Evolutionary conservation across 2,329 filamentous ascomycete genomes (phyloP).

Genomic region (Verticillium nubilum): DNA sequence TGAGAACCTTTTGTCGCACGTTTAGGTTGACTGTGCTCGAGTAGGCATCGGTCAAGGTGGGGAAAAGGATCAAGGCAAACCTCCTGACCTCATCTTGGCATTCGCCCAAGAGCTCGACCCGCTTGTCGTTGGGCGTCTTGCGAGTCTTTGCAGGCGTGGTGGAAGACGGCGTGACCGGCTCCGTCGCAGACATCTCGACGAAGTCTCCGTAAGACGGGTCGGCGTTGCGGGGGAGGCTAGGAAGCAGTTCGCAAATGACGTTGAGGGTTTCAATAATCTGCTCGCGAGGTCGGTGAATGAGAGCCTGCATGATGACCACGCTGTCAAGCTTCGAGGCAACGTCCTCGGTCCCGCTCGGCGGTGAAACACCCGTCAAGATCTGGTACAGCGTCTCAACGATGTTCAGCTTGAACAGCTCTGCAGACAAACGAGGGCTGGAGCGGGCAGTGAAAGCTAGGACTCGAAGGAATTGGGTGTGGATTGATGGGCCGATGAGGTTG

Average conservation of each 20-base stretch:
- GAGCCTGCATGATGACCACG: constrained; percentile 96
- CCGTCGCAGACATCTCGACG: constrained; percentile 34
- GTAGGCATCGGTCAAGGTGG: constrained; percentile 92
- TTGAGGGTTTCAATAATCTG: constrained; percentile 97
- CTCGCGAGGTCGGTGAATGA: constrained; percentile 91
- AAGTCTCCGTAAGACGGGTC: constrained; percentile 36
- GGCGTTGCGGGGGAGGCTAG: constrained; percentile 58
- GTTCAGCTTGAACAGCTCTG: constrained; percentile 91
- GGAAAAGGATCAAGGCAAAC: constrained; percentile 88
- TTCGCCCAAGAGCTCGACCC: constrained; percentile 72
- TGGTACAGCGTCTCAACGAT: constrained; percentile 97
- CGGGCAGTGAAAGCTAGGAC: constrained; percentile 87
- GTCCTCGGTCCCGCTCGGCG: constrained; percentile 72
- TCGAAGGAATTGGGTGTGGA: constrained; percentile 93
- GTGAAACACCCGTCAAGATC: constrained; percentile 92
- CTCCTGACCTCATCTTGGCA: constrained; percentile 84
- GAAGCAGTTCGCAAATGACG: constrained; percentile 91
- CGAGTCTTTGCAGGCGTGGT: constrained; percentile 30
- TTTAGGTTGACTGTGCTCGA: constrained; percentile 95
- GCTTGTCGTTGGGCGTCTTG: constrained; percentile 68
- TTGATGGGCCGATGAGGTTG: constrained; percentile 87
- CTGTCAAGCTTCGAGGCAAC: constrained; percentile 86
- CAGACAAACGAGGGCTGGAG: constrained; percentile 79
- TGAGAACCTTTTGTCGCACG: constrained; percentile 91
- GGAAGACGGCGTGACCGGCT: constrained; percentile 34